These are phyloP conservation scores for Phytophthora citricola DNA, from an alignment of 352 stramenopile species.

Conservation along the genomic window DNA sequence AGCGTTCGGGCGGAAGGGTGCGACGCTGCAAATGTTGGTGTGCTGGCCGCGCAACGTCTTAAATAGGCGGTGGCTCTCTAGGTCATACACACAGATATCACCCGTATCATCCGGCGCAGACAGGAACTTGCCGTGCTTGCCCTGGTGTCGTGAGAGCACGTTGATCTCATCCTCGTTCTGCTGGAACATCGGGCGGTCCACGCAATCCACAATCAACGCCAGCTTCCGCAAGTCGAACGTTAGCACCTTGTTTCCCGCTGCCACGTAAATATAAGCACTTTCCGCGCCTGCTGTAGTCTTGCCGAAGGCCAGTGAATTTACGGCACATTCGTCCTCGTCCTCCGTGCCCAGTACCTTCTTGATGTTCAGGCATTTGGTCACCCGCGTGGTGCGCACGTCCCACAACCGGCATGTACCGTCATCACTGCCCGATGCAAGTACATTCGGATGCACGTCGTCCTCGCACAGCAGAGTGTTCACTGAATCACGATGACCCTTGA, in stretches of 20 bases:
- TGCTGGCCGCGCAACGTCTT: constrained; percentile 77
- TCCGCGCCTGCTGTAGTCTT: constrained; percentile 26
- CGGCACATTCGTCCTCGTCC: constrained; percentile 48
- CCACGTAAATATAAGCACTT: constrained; percentile 57
- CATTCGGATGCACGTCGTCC: constrained; percentile 53
- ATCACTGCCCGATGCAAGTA: constrained; percentile 71
- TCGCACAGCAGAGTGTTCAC: constrained; percentile 72
- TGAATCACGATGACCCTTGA: constrained; percentile 62
- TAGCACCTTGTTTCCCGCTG: constrained; percentile 66
- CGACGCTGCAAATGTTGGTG: constrained; percentile 71
- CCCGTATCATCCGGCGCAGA: constrained; percentile 72
- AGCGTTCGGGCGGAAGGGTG: constrained; percentile 72
- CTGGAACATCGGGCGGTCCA: constrained; percentile 65
- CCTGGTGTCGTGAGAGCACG: constrained; percentile 51
- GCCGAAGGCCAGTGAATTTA: constrained; percentile 76
- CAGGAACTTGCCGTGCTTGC: constrained; percentile 61
- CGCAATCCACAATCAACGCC: constrained; percentile 59
- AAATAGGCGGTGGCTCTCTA: constrained; percentile 58
- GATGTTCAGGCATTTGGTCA: constrained; percentile 72
- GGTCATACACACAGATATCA: constrained; percentile 73
- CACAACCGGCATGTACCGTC: constrained; percentile 76
- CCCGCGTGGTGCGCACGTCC: constrained; percentile 66
- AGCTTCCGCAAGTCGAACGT: constrained; percentile 75
- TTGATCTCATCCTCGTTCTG: constrained; percentile 80
- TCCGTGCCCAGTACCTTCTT: constrained; percentile 50